Evolutionary conservation across 2,329 filamentous ascomycete species (phyloP).

Genomic region (Phyllosticta citriasiana): DNA sequence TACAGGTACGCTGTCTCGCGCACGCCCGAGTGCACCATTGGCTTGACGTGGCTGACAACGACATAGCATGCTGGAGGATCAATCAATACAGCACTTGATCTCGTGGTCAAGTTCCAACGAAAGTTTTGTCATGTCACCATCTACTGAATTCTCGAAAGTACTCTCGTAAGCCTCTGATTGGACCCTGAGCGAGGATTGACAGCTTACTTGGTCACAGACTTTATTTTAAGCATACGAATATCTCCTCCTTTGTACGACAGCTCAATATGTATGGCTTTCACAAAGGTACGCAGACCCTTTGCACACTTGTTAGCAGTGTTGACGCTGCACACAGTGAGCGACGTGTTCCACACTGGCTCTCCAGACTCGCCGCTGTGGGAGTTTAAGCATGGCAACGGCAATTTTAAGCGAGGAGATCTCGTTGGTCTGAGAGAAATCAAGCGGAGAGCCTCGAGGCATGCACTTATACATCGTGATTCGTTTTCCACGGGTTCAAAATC

Average conservation of each 20-base stretch:
- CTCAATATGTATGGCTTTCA: slow-evolving; percentile 99
- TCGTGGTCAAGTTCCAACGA: slow-evolving; percentile 91
- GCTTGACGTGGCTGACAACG: slow-evolving; percentile 20
- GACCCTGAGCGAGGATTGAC: slow-evolving; percentile 11
- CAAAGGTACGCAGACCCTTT: slow-evolving; percentile 58
- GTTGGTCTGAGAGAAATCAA: slow-evolving; percentile 91
- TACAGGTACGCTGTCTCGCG: slow-evolving; percentile 63
- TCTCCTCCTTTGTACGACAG: slow-evolving; percentile 95
- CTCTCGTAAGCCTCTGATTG: slow-evolving; percentile 61
- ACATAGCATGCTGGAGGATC: slow-evolving; percentile 87
- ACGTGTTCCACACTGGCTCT: slow-evolving; percentile 92
- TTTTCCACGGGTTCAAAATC: slow-evolving; percentile 64
- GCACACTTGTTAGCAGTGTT: not conserved
- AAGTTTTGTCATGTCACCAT: slow-evolving; percentile 98
- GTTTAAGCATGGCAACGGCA: slow-evolving; percentile 96
- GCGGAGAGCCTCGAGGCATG: slow-evolving; percentile 82
- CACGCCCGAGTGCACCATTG: not conserved
- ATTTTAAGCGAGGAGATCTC: slow-evolving; percentile 90
- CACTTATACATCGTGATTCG: slow-evolving; percentile 82
- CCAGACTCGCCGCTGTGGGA: slow-evolving; percentile 95
- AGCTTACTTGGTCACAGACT: slow-evolving; percentile 46
- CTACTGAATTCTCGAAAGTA: slow-evolving; percentile 95
- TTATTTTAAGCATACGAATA: slow-evolving; percentile 99
- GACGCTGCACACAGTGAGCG: slow-evolving; percentile 58
- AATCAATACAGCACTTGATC: slow-evolving; percentile 85